These are phyloP conservation scores for Yamadazyma sp. DNA, from an alignment of 1,139 yeast species.

Conservation along the genomic window DNA sequence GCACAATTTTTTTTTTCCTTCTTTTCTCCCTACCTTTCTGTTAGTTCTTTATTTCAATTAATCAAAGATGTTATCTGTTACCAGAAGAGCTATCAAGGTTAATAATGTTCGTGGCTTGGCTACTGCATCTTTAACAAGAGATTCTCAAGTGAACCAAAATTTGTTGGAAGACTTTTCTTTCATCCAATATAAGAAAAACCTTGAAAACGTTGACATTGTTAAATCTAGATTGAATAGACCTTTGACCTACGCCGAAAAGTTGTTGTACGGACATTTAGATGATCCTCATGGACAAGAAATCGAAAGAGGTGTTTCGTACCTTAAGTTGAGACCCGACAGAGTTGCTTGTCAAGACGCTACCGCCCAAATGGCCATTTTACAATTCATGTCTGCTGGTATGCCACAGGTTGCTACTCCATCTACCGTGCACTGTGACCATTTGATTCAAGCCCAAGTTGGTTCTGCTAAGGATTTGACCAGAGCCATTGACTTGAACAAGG, in stretches of 20 bases:
- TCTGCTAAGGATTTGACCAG: slow-evolving; percentile 90
- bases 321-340: slow-evolving; percentile 97
- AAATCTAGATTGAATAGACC: slow-evolving; percentile 88
- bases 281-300: slow-evolving; percentile 94
- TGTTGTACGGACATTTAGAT: slow-evolving; percentile 93
- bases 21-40: slow-evolving; percentile 6
- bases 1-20: slow-evolving; percentile 5
- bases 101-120: slow-evolving; percentile 69
- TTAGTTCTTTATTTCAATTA: slow-evolving; percentile 7
- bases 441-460: slow-evolving; percentile 96
- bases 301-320: slow-evolving; percentile 93
- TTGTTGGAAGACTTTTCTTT: slow-evolving; percentile 84
- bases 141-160: slow-evolving; percentile 91
- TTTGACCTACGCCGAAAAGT: slow-evolving; percentile 94
- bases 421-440: slow-evolving; percentile 98
- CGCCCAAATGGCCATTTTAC: slow-evolving; percentile 98
- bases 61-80: slow-evolving; percentile 38
- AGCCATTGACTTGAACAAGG: slow-evolving; percentile 92
- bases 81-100: slow-evolving; percentile 33
- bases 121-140: slow-evolving; percentile 74
- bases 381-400: slow-evolving; percentile 96
- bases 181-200: slow-evolving; percentile 73
- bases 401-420: slow-evolving; percentile 95
- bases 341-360: slow-evolving; percentile 99
- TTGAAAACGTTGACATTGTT: slow-evolving; percentile 85